Evolutionary conservation across 2,329 filamentous ascomycete genomes (phyloP).

Genomic region (Talaromyces atroroseus): DNA sequence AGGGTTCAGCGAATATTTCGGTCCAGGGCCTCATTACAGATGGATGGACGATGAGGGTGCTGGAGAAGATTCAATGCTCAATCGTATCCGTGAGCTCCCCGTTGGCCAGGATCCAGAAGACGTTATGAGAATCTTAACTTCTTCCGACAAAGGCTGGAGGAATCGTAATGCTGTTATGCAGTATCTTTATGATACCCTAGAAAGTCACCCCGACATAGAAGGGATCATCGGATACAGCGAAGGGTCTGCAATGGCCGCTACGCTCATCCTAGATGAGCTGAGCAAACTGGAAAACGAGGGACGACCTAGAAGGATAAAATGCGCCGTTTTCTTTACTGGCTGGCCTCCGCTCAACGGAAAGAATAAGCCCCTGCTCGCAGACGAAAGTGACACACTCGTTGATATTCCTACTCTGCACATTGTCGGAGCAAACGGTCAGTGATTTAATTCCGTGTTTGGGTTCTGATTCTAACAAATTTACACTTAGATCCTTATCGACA

Average conservation of each 20-base stretch:
- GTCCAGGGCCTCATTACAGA: constrained; percentile 9
- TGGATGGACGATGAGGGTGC: constrained; percentile 11
- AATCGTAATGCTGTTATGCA: constrained; percentile 24
- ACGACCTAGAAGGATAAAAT: constrained; percentile 36
- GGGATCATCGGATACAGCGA: constrained; percentile 59
- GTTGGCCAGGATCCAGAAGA: constrained; percentile 17
- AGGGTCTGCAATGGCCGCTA: constrained; percentile 53
- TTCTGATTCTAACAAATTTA: background rate
- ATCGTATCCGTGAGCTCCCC: constrained; percentile 10
- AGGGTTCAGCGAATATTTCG: constrained; percentile 10
- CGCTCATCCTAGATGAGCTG: constrained; percentile 49
- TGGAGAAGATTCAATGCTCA: constrained; percentile 6
- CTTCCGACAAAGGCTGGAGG: constrained; percentile 19
- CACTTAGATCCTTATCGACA: constrained; percentile 54
- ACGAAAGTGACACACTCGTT: constrained; percentile 38
- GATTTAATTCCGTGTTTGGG: background rate
- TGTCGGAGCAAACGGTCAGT: constrained; percentile 22
- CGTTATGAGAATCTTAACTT: constrained; percentile 6
- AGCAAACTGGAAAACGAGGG: constrained; percentile 34
- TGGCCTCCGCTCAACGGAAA: constrained; percentile 38
- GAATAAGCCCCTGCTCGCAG: constrained; percentile 32
- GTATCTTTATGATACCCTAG: constrained; percentile 40
- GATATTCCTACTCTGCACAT: constrained; percentile 41
- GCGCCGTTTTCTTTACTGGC: constrained; percentile 46
- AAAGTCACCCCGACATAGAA: constrained; percentile 37